Percentiles rank a stretch among this genome's conserved stretches.
phyloP scores from a whole-genome alignment of 768 basidiomycete species.

The Cyclocybe aegerita region DNA sequence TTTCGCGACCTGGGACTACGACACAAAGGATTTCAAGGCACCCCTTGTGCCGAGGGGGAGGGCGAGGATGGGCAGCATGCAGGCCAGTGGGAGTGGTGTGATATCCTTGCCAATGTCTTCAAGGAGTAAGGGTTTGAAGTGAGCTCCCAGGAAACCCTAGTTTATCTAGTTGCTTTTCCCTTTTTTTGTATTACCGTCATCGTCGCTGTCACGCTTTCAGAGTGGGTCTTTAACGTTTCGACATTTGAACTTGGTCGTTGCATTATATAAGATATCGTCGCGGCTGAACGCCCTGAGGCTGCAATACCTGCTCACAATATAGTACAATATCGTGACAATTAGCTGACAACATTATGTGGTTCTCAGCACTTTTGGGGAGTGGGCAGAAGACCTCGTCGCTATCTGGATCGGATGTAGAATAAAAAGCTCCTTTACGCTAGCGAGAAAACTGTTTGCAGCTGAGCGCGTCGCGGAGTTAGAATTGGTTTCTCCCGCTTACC shows the following conservation, averaged over 20 bases:
- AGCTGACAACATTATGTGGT: too few relatives aligned
- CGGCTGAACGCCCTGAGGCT: too few relatives aligned
- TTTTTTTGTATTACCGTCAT: neutral
- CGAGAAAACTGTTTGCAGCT: neutral
- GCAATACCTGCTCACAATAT: neutral
- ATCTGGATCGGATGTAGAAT: too few relatives aligned
- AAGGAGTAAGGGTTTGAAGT: slow-evolving; percentile 20
- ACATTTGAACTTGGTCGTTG: neutral
- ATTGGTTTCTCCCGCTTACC: slow-evolving; percentile 9
- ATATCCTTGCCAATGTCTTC: slow-evolving; percentile 17
- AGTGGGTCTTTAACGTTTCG: neutral
- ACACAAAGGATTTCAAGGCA: slow-evolving; percentile 45
- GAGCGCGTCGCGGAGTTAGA: neutral
- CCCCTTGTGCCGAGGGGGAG: slow-evolving; percentile 31
- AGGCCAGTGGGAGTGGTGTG: slow-evolving; percentile 18
- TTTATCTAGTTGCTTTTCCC: neutral
- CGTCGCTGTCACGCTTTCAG: slow-evolving; percentile 10
- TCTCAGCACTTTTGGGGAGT: too few relatives aligned
- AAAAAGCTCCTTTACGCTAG: too few relatives aligned
- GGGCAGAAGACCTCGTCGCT: too few relatives aligned
- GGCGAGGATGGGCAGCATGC: slow-evolving; percentile 32
- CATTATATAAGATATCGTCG: too few relatives aligned
- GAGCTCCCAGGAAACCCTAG: neutral
- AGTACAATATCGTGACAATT: neutral
- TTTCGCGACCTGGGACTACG: slow-evolving; percentile 59